These are phyloP conservation scores for Lignosus rhinocerotis DNA, from an alignment of 1,284 basidiomycete species.

Conservation along the genomic window DNA sequence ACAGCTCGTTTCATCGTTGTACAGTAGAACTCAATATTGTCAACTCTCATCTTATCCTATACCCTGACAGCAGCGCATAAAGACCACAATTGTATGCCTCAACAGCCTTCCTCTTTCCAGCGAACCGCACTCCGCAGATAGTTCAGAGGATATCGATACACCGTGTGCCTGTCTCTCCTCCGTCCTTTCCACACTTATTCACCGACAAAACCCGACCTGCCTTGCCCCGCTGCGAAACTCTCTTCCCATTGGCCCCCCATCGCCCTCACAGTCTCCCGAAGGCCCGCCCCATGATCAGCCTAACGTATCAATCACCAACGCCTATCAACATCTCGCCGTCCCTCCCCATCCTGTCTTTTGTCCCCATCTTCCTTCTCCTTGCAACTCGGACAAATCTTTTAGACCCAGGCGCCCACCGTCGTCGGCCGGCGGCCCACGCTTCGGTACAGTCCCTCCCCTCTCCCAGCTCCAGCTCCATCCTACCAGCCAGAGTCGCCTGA, in stretches of 20 bases:
- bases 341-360: background rate
- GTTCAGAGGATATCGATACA: background rate
- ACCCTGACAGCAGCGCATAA: background rate
- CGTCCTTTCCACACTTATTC: background rate
- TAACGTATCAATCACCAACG: background rate
- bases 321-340: slow-evolving; percentile 2
- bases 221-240: background rate
- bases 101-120: no score
- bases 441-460: background rate
- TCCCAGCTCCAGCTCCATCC: background rate
- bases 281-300: slow-evolving; percentile 3
- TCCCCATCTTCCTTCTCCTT: background rate
- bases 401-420: background rate
- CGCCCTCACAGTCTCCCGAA: background rate
- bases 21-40: no score
- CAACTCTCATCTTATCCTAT: background rate
- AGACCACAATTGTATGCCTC: no score
- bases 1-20: no score
- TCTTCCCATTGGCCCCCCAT: slow-evolving; percentile 1
- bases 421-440: no score
- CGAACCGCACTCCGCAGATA: no score
- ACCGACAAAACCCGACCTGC: slow-evolving; percentile 16
- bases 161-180: background rate
- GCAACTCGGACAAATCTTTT: background rate
- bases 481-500: background rate